These are phyloP conservation scores for Syncephalis fuscata DNA, from an alignment of 371 early-diverging fungal genomes.

Conservation along the genomic window DNA sequence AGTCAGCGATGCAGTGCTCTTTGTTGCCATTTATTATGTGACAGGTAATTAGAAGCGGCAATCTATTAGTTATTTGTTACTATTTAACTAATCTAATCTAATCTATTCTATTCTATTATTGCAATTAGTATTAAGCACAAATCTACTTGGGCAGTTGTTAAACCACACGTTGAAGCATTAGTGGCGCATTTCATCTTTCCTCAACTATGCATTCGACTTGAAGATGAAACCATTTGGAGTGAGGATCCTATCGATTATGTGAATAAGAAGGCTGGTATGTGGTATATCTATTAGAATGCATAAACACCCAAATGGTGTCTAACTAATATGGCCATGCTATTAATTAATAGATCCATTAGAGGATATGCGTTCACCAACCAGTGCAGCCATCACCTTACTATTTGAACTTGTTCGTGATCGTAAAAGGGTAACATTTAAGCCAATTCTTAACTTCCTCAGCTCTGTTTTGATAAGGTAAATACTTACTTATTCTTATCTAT, in stretches of 20 bases:
- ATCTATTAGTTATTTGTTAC: neutral
- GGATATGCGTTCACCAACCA: slow-evolving; percentile 50
- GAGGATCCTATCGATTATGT: slow-evolving; percentile 85
- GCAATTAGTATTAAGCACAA: slow-evolving; percentile 60
- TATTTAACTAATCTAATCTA: slow-evolving; percentile 2
- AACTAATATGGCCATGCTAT: slow-evolving; percentile 2
- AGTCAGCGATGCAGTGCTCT: slow-evolving; percentile 25
- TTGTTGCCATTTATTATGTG: slow-evolving; percentile 31
- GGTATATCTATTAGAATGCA: too few relatives aligned
- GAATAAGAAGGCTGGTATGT: slow-evolving; percentile 39
- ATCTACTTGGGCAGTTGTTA: slow-evolving; percentile 70
- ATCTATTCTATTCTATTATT: slow-evolving; percentile 6
- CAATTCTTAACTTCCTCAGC: slow-evolving; percentile 57
- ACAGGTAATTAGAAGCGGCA: slow-evolving; percentile 14
- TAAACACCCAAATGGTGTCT: too few relatives aligned
- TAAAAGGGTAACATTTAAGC: slow-evolving; percentile 56
- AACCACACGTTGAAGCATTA: slow-evolving; percentile 59
- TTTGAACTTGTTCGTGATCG: slow-evolving; percentile 55
- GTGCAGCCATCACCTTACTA: slow-evolving; percentile 51
- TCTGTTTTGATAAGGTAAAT: slow-evolving; percentile 20
- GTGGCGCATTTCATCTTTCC: slow-evolving; percentile 77
- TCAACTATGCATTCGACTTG: slow-evolving; percentile 59
- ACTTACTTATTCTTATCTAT: too few relatives aligned
- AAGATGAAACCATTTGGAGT: slow-evolving; percentile 77
- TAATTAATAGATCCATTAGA: slow-evolving; percentile 57